Evolutionary conservation across 495 filamentous ascomycete species (phyloP).

Genomic region (Neurospora terricola): DNA sequence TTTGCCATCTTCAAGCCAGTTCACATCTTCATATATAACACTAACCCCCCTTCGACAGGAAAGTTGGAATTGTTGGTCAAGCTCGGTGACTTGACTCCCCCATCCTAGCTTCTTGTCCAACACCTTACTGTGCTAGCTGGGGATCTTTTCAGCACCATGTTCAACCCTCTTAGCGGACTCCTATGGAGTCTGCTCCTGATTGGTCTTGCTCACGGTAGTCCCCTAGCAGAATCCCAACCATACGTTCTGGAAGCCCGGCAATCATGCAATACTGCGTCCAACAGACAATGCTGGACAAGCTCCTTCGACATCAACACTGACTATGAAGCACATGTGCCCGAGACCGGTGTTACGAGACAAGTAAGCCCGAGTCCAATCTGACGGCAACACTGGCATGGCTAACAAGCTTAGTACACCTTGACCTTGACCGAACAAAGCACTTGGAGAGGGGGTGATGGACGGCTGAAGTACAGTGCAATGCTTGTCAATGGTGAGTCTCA

Average conservation of each 20-base stretch:
- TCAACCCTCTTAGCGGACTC: background rate
- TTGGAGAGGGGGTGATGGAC: conserved; percentile 36
- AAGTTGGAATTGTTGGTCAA: background rate
- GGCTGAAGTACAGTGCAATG: conserved; percentile 29
- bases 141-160: background rate
- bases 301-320: conserved; percentile 28
- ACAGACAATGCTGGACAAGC: conserved; percentile 28
- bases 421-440: conserved; percentile 25
- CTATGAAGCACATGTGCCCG: conserved; percentile 20
- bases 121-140: background rate
- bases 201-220: background rate
- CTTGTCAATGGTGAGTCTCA: conserved; percentile 30
- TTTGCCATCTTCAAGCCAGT: background rate
- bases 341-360: conserved; percentile 15
- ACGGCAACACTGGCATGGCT: background rate
- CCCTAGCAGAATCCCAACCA: background rate
- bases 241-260: conserved; percentile 10
- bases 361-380: conserved; percentile 6
- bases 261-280: conserved; percentile 25
- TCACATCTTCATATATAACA: background rate
- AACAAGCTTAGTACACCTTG: conserved; percentile 25
- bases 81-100: background rate
- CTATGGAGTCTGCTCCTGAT: conserved; percentile 7
- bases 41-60: background rate
- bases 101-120: background rate